Evolutionary conservation across 1,139 yeast genomes (phyloP).

Genomic region (Blastobotrys persicus): DNA sequence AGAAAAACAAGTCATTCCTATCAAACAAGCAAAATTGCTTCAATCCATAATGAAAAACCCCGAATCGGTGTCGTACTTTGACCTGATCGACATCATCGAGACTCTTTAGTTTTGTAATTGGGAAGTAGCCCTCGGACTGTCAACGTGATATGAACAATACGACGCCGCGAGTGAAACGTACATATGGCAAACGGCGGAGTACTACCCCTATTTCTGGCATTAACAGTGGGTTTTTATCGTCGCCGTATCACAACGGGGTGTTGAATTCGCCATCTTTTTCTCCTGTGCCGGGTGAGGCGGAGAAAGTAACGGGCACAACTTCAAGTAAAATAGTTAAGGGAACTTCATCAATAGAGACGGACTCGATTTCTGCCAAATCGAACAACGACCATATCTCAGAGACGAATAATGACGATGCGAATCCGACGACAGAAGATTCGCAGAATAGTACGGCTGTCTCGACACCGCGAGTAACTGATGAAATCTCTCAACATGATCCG

Average conservation of each 20-base stretch:
- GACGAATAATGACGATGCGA: too few relatives aligned
- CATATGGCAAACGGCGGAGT: constrained; percentile 13
- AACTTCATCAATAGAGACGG: neutral
- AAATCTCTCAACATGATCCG: neutral
- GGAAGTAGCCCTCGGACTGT: neutral
- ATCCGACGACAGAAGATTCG: neutral
- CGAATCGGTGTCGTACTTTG: neutral
- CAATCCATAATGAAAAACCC: neutral
- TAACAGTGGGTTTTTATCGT: neutral
- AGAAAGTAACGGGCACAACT: neutral
- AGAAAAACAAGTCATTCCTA: neutral
- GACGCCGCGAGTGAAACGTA: constrained; percentile 8
- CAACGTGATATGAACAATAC: neutral
- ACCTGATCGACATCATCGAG: constrained; percentile 4
- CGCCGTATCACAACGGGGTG: neutral
- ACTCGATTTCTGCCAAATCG: neutral
- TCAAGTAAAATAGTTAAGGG: neutral
- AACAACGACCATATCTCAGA: too few relatives aligned
- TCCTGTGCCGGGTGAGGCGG: neutral
- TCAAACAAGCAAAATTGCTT: neutral
- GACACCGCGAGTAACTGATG: neutral
- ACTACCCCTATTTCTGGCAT: neutral
- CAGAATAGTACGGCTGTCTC: neutral
- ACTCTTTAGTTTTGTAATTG: neutral
- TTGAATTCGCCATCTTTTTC: neutral